Percentiles rank a stretch among this genome's conserved stretches.
phyloP scores from a whole-genome alignment of 805 yeast species.

The Hyphopichia homilentoma region DNA sequence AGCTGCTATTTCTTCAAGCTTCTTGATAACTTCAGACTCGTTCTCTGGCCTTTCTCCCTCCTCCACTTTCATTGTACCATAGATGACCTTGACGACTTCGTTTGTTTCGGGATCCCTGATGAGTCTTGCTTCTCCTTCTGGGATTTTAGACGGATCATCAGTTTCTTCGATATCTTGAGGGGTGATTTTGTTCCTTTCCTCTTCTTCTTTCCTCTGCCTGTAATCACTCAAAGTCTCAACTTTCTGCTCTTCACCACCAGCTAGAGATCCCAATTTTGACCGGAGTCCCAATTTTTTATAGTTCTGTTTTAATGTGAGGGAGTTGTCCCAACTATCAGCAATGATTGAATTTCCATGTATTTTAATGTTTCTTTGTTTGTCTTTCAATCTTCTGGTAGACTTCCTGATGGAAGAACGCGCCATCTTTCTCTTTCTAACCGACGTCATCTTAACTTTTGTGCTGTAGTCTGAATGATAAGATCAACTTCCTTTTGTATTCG shows the following conservation, averaged over 20 bases:
- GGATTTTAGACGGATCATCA: conserved; percentile 58
- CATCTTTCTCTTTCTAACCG: conserved; percentile 85
- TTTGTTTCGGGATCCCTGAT: conserved; percentile 63
- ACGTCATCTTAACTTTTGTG: conserved; percentile 43
- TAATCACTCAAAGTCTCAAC: conserved; percentile 36
- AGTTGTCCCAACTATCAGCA: conserved; percentile 86
- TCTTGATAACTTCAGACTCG: conserved; percentile 57
- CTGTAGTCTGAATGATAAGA: no score
- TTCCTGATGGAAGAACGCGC: conserved; percentile 67
- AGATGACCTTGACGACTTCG: conserved; percentile 59
- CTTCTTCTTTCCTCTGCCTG: conserved; percentile 27
- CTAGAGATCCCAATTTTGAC: conserved; percentile 57
- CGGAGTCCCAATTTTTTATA: conserved; percentile 78
- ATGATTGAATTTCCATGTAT: conserved; percentile 75
- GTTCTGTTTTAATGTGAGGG: conserved; percentile 78
- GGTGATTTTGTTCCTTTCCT: conserved; percentile 14
- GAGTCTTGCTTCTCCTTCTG: conserved; percentile 76
- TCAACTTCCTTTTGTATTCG: no score
- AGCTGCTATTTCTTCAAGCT: conserved; percentile 53
- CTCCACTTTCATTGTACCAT: conserved; percentile 56
- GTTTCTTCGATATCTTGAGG: conserved; percentile 40
- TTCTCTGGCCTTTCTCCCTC: conserved; percentile 20
- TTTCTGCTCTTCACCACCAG: conserved; percentile 79
- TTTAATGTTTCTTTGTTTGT: conserved; percentile 62
- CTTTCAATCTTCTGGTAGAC: conserved; percentile 67